These are phyloP conservation scores for Cyclotella choctawhatcheeana DNA, from an alignment of 108 stramenopile genomes.

Conservation along the genomic window DNA sequence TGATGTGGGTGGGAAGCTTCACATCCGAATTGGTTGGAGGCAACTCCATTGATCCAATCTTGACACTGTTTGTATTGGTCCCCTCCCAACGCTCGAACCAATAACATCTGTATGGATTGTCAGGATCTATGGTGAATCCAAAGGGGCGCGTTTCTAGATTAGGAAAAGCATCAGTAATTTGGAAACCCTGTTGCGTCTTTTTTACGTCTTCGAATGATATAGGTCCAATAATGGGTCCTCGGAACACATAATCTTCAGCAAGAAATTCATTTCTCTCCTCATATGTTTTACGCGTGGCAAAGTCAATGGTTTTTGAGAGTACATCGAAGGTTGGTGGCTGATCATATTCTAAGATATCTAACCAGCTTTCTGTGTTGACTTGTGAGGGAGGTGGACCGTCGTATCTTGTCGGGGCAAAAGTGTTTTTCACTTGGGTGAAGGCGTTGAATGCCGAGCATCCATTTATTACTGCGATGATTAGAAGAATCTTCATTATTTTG, in stretches of 20 bases:
- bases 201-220: conserved; percentile 39
- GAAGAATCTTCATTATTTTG: neutral
- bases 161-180: conserved; percentile 45
- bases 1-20: conserved; percentile 30
- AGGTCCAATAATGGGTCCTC: conserved; percentile 56
- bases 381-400: conserved; percentile 21
- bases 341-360: conserved; percentile 31
- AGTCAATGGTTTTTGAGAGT: conserved; percentile 42
- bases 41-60: conserved; percentile 11
- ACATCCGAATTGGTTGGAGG: conserved; percentile 34
- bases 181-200: conserved; percentile 36
- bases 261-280: conserved; percentile 19
- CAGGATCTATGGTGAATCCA: conserved; percentile 58
- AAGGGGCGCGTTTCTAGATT: conserved; percentile 39
- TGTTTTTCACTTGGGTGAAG: conserved; percentile 20
- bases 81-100: conserved; percentile 58
- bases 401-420: neutral
- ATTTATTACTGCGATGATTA: neutral
- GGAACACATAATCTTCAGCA: conserved; percentile 49
- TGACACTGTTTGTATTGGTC: conserved; percentile 33
- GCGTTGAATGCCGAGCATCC: conserved; percentile 26
- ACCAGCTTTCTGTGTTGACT: conserved; percentile 37
- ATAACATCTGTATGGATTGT: conserved; percentile 58
- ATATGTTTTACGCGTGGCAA: conserved; percentile 18
- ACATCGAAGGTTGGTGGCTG: conserved; percentile 43